These are phyloP conservation scores for Aureobasidium musti DNA, from an alignment of 2,329 filamentous ascomycete genomes.

Conservation along the genomic window DNA sequence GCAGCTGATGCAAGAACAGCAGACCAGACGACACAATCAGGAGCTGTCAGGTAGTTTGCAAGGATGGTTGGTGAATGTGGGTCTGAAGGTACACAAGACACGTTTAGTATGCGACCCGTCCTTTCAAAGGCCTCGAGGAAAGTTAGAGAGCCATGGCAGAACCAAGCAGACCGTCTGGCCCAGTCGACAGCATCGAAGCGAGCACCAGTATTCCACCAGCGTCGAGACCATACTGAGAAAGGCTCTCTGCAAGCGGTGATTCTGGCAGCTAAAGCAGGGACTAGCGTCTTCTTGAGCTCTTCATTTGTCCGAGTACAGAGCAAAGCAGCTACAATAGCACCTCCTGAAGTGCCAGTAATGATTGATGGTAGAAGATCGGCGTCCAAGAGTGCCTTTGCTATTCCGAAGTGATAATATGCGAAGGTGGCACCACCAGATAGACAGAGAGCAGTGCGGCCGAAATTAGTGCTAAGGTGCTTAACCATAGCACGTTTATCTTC, in stretches of 20 bases:
- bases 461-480: constrained; percentile 87
- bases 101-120: constrained; percentile 91
- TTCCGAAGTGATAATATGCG: constrained; percentile 95
- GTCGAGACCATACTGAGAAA: constrained; percentile 70
- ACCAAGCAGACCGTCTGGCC: constrained; percentile 85
- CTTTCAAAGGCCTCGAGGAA: constrained; percentile 93
- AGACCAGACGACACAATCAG: constrained; percentile 98
- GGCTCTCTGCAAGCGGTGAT: constrained; percentile 85
- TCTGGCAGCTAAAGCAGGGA: constrained; percentile 80
- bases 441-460: constrained; percentile 87
- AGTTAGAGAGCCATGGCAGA: constrained; percentile 85
- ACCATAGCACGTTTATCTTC: constrained; percentile 80
- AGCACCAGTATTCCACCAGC: constrained; percentile 92
- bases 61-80: constrained; percentile 90
- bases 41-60: constrained; percentile 91
- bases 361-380: constrained; percentile 84
- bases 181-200: constrained; percentile 93
- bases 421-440: constrained; percentile 92
- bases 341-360: constrained; percentile 94
- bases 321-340: constrained; percentile 83
- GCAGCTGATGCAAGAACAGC: constrained; percentile 92
- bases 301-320: constrained; percentile 89
- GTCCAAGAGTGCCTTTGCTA: constrained; percentile 85
- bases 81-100: constrained; percentile 93
- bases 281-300: constrained; percentile 79